Evolutionary conservation across 192 early-diverging fungal genomes (phyloP).

Genomic region (Backusella circina): DNA sequence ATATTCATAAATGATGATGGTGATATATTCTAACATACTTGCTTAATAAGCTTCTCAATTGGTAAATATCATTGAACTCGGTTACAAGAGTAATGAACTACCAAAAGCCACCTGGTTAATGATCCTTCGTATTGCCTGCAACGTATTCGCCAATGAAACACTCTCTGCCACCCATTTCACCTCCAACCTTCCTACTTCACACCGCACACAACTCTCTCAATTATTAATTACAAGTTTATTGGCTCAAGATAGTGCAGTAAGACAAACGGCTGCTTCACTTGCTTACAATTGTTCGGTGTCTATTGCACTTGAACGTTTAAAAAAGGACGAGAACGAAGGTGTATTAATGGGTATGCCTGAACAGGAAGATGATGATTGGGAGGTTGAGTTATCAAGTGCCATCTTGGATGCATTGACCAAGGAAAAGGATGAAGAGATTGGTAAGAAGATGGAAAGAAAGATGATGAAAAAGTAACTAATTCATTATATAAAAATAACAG

Average conservation of each 20-base stretch:
- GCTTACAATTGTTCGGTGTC: slow-evolving; percentile 64
- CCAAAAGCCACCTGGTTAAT: slow-evolving; percentile 54
- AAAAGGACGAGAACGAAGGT: slow-evolving; percentile 22
- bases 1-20: background rate
- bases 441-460: slow-evolving; percentile 21
- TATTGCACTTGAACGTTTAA: slow-evolving; percentile 41
- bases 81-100: slow-evolving; percentile 8
- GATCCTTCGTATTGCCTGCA: slow-evolving; percentile 65
- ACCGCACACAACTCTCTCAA: slow-evolving; percentile 52
- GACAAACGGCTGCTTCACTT: slow-evolving; percentile 61
- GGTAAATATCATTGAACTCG: slow-evolving; percentile 4
- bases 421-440: slow-evolving; percentile 55
- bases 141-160: slow-evolving; percentile 45
- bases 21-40: background rate
- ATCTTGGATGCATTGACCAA: slow-evolving; percentile 56
- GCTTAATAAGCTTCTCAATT: slow-evolving; percentile 14
- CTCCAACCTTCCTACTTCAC: slow-evolving; percentile 35
- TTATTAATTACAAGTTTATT: slow-evolving; percentile 61
- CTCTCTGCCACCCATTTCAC: slow-evolving; percentile 33
- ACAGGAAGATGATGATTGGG: slow-evolving; percentile 67
- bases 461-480: background rate
- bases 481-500: background rate
- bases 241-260: slow-evolving; percentile 44
- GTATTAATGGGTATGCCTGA: slow-evolving; percentile 15
- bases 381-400: slow-evolving; percentile 62